phyloP scores from a whole-genome alignment of 768 basidiomycete species.

The Goffeauzyma gilvescens region DNA sequence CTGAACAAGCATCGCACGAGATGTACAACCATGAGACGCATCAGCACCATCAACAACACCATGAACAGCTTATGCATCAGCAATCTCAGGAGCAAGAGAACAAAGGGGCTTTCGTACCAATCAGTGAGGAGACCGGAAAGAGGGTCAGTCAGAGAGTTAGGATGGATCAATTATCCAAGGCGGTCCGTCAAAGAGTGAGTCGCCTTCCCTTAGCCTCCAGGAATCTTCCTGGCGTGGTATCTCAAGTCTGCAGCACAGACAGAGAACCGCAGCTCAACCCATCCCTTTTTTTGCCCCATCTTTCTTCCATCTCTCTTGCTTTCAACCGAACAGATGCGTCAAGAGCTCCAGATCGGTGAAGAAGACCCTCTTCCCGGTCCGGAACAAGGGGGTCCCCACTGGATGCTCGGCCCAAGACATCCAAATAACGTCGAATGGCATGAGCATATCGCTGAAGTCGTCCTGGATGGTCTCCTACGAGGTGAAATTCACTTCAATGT shows the following conservation, averaged over 20 bases:
- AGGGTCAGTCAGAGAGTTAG: constrained; percentile 1
- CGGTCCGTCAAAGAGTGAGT: constrained; percentile 4
- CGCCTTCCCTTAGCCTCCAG: neutral
- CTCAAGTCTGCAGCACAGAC: neutral
- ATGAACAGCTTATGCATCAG: neutral
- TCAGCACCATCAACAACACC: neutral
- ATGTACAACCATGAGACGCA: no score
- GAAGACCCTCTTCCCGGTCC: constrained; percentile 6
- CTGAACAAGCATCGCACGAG: no score
- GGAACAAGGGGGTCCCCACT: constrained; percentile 6
- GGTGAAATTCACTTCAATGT: neutral
- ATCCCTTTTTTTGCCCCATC: neutral
- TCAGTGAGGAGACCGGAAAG: constrained; percentile 6
- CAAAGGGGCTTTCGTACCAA: neutral
- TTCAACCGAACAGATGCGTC: constrained; percentile 8
- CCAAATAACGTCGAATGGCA: constrained; percentile 9
- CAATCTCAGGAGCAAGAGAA: neutral
- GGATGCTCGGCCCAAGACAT: constrained; percentile 4
- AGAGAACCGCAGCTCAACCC: neutral
- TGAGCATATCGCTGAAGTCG: constrained; percentile 3
- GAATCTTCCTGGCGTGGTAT: neutral
- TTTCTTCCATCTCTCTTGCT: neutral
- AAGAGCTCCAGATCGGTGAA: neutral
- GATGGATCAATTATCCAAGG: constrained; percentile 7
- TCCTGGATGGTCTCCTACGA: constrained; percentile 1